Evolutionary conservation across 2,329 filamentous ascomycete species (phyloP).

Genomic region (Fusarium anthophilum): DNA sequence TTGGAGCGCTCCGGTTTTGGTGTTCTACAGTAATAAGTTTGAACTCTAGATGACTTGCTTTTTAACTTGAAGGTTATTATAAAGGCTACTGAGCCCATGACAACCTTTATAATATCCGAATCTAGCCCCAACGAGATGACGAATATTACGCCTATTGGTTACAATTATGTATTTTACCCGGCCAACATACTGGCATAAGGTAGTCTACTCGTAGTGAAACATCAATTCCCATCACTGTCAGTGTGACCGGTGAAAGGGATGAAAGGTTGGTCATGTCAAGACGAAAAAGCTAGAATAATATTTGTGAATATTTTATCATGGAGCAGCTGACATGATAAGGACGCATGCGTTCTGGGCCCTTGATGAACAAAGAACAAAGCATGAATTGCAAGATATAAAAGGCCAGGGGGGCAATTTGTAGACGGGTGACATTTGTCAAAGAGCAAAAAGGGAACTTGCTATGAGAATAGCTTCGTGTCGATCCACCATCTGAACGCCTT

Average conservation of each 20-base stretch:
- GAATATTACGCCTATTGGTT: too few species aligned
- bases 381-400: too few species aligned
- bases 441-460: background rate
- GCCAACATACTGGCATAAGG: background rate
- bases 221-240: background rate
- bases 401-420: rapidly evolving
- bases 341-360: background rate
- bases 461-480: background rate
- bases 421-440: too few species aligned
- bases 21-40: background rate
- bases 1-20: background rate
- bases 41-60: background rate
- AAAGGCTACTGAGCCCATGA: background rate
- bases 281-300: background rate
- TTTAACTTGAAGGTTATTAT: background rate
- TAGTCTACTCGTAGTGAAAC: background rate
- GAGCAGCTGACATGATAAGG: background rate
- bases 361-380: too few species aligned
- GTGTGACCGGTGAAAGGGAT: background rate
- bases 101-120: background rate
- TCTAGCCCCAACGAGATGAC: background rate
- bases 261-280: background rate
- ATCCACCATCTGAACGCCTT: background rate
- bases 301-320: background rate
- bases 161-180: background rate